Conservation (phyloP, 306 rosid species). For the Macrotyloma uniflorum region DNA sequence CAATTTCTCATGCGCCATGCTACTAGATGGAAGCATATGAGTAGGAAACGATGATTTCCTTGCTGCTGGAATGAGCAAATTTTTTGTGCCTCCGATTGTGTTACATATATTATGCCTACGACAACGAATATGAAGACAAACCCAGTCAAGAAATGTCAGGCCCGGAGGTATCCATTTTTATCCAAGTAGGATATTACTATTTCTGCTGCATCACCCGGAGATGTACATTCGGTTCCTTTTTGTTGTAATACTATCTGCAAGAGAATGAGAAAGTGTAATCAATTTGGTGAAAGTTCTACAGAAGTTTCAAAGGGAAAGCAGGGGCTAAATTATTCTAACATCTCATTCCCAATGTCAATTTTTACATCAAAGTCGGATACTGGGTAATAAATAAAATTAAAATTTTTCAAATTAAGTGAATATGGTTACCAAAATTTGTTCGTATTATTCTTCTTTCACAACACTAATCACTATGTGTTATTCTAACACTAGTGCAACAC, state of each 20-base stretch:
- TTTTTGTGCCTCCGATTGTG: slow-evolving; percentile 28
- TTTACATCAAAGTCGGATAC: slow-evolving; percentile 10
- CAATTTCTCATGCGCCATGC: not conserved
- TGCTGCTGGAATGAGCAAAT: slow-evolving; percentile 32
- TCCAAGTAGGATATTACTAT: slow-evolving; percentile 70
- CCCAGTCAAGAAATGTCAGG: slow-evolving; percentile 44
- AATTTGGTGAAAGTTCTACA: not conserved
- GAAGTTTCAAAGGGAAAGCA: slow-evolving; percentile 21
- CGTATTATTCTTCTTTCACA: not conserved
- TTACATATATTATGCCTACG: slow-evolving; percentile 17
- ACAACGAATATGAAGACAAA: slow-evolving; percentile 26
- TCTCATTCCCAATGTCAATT: not conserved
- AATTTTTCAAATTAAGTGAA: not conserved
- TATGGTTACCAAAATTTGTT: slow-evolving; percentile 9
- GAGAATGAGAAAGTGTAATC: slow-evolving; percentile 16
- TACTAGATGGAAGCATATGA: slow-evolving; percentile 10
- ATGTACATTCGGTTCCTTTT: slow-evolving; percentile 50
- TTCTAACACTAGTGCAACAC: not conserved
- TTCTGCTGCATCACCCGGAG: slow-evolving; percentile 62
- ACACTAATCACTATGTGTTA: not conserved
- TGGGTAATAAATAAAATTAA: not conserved
- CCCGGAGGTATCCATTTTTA: slow-evolving; percentile 69
- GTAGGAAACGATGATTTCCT: slow-evolving; percentile 62
- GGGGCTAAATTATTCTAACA: not conserved
- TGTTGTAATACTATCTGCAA: slow-evolving; percentile 73